phyloP scores from a whole-genome alignment of 2,329 filamentous ascomycete genomes.

The Fusarium oligoseptatum region DNA sequence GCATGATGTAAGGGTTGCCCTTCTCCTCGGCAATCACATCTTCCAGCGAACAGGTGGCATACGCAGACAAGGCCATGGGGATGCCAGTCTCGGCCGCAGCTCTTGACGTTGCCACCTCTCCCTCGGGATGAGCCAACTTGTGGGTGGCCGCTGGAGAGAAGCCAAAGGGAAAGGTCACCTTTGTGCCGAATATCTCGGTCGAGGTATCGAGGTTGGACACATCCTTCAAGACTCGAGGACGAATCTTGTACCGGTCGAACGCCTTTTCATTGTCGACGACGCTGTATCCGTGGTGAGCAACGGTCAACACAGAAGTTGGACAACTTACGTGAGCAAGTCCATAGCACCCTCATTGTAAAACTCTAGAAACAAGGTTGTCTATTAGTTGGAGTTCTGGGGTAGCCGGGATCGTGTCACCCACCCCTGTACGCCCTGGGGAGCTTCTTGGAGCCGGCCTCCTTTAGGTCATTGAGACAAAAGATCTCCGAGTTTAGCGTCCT shows the following conservation, averaged over 20 bases:
- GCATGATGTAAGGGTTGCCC: constrained; percentile 63
- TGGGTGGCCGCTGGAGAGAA: constrained; percentile 68
- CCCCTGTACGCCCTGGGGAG: constrained; percentile 4
- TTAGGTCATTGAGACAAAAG: constrained; percentile 15
- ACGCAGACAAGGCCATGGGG: constrained; percentile 38
- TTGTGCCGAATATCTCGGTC: constrained; percentile 59
- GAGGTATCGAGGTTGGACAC: constrained; percentile 54
- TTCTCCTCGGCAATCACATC: constrained; percentile 58
- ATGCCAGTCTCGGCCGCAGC: constrained; percentile 59
- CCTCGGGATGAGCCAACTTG: constrained; percentile 60
- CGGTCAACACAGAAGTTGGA: background rate
- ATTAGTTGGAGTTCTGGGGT: background rate
- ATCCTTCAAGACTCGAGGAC: constrained; percentile 59
- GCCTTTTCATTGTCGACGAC: constrained; percentile 65
- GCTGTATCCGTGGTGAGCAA: background rate
- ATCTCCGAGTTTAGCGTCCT: constrained; percentile 7
- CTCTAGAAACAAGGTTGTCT: background rate
- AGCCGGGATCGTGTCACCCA: background rate
- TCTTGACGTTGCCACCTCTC: constrained; percentile 62
- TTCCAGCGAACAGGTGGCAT: constrained; percentile 45
- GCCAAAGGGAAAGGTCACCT: constrained; percentile 63
- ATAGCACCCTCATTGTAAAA: constrained; percentile 3
- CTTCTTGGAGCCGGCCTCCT: constrained; percentile 11
- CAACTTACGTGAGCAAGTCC: constrained; percentile 1
- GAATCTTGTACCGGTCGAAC: constrained; percentile 62